Conservation (phyloP, 2,329 filamentous ascomycete genomes). For the Ceratocystis eucalypticola region DNA sequence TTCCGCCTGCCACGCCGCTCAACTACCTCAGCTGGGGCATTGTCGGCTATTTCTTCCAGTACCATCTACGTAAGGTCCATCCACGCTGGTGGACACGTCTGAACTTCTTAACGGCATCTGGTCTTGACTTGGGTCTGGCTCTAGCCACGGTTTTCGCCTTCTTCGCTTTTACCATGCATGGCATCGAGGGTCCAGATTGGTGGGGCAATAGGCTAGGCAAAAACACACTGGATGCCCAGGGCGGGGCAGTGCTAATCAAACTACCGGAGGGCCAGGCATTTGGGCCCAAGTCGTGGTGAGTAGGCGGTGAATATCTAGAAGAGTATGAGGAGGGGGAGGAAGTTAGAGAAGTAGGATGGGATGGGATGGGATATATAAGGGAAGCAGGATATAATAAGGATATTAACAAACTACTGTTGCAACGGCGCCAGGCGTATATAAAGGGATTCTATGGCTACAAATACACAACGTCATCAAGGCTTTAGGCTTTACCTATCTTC, state of each 20-base stretch:
- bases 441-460: slow-evolving; percentile 19
- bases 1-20: slow-evolving; percentile 55
- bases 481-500: slow-evolving; percentile 4
- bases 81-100: slow-evolving; percentile 60
- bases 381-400: slow-evolving; percentile 2
- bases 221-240: slow-evolving; percentile 48
- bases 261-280: slow-evolving; percentile 44
- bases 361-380: neutral
- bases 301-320: neutral
- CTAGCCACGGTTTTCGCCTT: slow-evolving; percentile 56
- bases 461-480: slow-evolving; percentile 15
- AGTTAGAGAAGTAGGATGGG: neutral
- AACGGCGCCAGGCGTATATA: slow-evolving; percentile 19
- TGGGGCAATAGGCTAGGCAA: slow-evolving; percentile 51
- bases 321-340: neutral
- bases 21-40: slow-evolving; percentile 64
- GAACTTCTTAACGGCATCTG: slow-evolving; percentile 59
- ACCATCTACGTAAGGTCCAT: slow-evolving; percentile 47
- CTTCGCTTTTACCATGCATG: slow-evolving; percentile 51
- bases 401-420: slow-evolving; percentile 13
- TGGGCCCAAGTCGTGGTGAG: slow-evolving; percentile 43
- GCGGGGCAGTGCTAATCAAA: slow-evolving; percentile 43
- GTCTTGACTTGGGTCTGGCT: slow-evolving; percentile 54
- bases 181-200: slow-evolving; percentile 51
- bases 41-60: slow-evolving; percentile 59